These are phyloP conservation scores for Coemansia sp. DNA, from an alignment of 192 early-diverging fungal species.

Conservation along the genomic window DNA sequence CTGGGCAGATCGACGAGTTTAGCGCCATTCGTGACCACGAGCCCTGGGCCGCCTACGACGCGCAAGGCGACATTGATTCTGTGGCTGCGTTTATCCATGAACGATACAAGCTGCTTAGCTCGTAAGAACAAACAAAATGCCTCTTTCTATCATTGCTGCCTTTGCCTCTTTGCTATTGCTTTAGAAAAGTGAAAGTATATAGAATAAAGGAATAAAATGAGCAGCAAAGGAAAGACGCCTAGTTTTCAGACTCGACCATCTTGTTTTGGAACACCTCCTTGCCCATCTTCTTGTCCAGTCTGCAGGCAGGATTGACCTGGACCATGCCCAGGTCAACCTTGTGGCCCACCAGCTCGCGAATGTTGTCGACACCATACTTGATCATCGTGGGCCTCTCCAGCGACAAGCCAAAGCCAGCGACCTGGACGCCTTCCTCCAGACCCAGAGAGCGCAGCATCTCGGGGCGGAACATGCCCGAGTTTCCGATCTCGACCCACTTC, in stretches of 20 bases:
- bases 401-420: slow-evolving; percentile 97
- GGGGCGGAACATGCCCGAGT: slow-evolving; percentile 99
- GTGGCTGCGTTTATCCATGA: slow-evolving; percentile 28
- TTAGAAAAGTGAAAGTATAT: background rate
- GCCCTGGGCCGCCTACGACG: slow-evolving; percentile 39
- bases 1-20: slow-evolving; percentile 34
- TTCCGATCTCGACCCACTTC: slow-evolving; percentile 95
- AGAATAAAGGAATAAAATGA: background rate
- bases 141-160: background rate
- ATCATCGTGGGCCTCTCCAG: slow-evolving; percentile 99
- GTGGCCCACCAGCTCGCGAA: slow-evolving; percentile 92
- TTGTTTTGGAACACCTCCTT: slow-evolving; percentile 23
- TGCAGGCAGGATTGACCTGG: slow-evolving; percentile 82
- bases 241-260: slow-evolving; percentile 8
- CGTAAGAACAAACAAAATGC: slow-evolving; percentile 4
- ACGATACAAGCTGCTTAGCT: slow-evolving; percentile 10
- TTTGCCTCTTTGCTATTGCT: background rate
- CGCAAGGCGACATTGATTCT: slow-evolving; percentile 24
- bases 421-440: slow-evolving; percentile 88
- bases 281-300: slow-evolving; percentile 75
- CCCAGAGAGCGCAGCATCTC: slow-evolving; percentile 97
- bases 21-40: slow-evolving; percentile 51
- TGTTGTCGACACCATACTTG: slow-evolving; percentile 92
- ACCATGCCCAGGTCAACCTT: slow-evolving; percentile 91
- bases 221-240: slow-evolving; percentile 2